Evolutionary conservation across 2,329 filamentous ascomycete species (phyloP), one percentile per base, ranked within the genome.

Genomic region (Pseudodiploospora longispora): DNA sequence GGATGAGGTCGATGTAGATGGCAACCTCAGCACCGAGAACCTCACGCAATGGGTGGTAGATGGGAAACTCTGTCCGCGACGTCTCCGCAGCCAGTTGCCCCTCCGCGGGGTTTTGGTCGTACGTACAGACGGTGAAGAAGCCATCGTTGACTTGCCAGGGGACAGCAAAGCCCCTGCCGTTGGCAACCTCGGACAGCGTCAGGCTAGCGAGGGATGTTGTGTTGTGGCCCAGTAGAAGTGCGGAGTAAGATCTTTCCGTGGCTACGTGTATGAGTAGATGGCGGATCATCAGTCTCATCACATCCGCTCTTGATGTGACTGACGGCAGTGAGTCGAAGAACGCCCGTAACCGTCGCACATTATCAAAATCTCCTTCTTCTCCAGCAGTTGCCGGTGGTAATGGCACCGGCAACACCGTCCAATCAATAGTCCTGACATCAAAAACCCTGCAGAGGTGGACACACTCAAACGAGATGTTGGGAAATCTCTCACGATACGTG

Each of bases 131-230:
- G 1, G 65, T 60, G 32, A 66, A 62, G 38, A 71, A 65, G 5
- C 88, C 89, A 60, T 97, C 93, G 41, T 82, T 80, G 10, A 90
- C 78, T 53, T 86, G 79, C 81, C 84, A 91, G 1, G 90, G 87
- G 19, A 97, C 67, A 4, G 85, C 80, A 53, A 84, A 89, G 1
- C 91, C 93, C 40, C 91, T 78, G 1, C 93, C 93, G 65, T 95
- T 96, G 27, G 91, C 89, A 3, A 91, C 89, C 65, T 93, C 87
- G 6, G 87, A 75, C 10, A 98, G 77, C 0, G 88, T 87, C 56
- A 87, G 82, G 53, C 91, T 87, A 4, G 93, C 91, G 30, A 98
- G 79, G 10, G 82, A 79, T 5, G 89, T 96, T 19, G 93, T 95
- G 52, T 81, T 94, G 64, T 91, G 83, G 27, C 87, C 90, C 63